Evolutionary conservation across 768 basidiomycete species (phyloP).

Genomic region (Tricholoma sp.): DNA sequence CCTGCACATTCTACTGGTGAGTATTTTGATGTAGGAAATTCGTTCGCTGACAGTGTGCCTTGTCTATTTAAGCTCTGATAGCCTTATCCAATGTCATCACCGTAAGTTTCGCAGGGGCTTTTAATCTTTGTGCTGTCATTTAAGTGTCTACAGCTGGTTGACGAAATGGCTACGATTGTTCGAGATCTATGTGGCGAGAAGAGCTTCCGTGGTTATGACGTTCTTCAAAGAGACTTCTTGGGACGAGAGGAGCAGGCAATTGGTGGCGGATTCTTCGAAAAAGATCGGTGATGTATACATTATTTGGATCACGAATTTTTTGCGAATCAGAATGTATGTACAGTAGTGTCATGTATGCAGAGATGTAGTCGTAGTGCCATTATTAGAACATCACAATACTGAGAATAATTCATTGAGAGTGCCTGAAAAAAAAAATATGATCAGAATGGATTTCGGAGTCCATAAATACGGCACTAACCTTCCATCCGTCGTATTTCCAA

Average conservation of each 20-base stretch:
- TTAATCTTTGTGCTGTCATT: not conserved
- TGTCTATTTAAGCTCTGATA: constrained; percentile 25
- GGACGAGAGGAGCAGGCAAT: constrained; percentile 33
- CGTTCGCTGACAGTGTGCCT: not conserved
- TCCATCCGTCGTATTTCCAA: too few relatives aligned
- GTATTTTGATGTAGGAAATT: not conserved
- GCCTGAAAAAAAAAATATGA: too few relatives aligned
- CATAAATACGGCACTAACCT: too few relatives aligned
- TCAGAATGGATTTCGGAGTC: too few relatives aligned
- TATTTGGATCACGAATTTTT: not conserved
- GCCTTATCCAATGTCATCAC: constrained; percentile 35
- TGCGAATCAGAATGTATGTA: too few relatives aligned
- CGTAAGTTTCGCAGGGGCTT: constrained; percentile 17
- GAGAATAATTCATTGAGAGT: too few relatives aligned
- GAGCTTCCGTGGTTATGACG: constrained; percentile 33
- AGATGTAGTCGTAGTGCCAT: too few relatives aligned
- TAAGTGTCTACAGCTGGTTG: constrained; percentile 26
- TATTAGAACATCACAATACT: too few relatives aligned
- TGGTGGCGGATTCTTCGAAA: constrained; percentile 18
- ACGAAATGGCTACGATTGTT: constrained; percentile 34
- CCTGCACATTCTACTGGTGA: constrained; percentile 38
- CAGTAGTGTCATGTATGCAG: too few relatives aligned
- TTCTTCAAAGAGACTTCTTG: constrained; percentile 31
- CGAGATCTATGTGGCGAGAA: constrained; percentile 38
- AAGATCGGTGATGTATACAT: constrained; percentile 4